Conservation (phyloP, 129 eudicot species). For the Solidago caesia region DNA sequence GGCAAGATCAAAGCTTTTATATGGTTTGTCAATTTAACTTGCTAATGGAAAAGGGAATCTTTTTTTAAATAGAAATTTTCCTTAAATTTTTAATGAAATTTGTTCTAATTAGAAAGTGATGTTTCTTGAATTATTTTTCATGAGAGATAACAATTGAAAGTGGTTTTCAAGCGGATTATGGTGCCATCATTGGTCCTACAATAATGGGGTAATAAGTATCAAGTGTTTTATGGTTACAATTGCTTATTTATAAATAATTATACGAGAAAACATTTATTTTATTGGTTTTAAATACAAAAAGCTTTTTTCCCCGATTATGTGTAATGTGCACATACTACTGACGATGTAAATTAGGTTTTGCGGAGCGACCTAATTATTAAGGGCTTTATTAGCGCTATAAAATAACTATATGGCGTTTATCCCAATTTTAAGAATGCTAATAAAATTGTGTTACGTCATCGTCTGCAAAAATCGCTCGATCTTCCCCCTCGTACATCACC, state of each 20-base stretch:
- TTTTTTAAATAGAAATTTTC: background rate
- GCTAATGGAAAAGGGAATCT: conserved; percentile 31
- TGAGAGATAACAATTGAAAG: conserved; percentile 18
- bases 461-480: too few relatives aligned
- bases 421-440: too few relatives aligned
- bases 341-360: too few relatives aligned
- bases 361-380: too few relatives aligned
- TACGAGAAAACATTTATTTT: background rate
- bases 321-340: too few relatives aligned
- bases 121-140: conserved; percentile 25
- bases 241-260: background rate
- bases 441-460: too few relatives aligned
- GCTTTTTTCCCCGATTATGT: too few relatives aligned
- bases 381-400: too few relatives aligned
- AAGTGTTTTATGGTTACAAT: conserved; percentile 7
- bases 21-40: conserved; percentile 22
- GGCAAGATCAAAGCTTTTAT: conserved; percentile 31
- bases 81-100: background rate
- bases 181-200: conserved; percentile 24
- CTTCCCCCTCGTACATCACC: too few relatives aligned
- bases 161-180: conserved; percentile 20
- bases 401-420: too few relatives aligned
- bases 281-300: background rate
- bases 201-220: conserved; percentile 23
- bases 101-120: conserved; percentile 20